These are phyloP conservation scores for Pelargonium citronellum DNA, from an alignment of 441 rosid species.

Conservation along the genomic window DNA sequence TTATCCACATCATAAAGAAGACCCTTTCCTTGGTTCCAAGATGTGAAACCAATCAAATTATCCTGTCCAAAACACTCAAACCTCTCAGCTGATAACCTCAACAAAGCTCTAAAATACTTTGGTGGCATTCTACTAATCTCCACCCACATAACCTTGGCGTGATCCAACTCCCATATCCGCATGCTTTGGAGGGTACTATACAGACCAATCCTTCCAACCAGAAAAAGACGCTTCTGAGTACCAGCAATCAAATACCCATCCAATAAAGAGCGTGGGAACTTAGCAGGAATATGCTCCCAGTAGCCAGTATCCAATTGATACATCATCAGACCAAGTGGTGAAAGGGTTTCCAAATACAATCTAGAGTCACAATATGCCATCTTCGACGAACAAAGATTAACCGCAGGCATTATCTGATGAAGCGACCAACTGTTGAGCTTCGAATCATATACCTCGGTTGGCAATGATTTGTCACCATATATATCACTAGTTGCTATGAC, in stretches of 20 bases:
- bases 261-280: constrained; percentile 78
- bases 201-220: constrained; percentile 87
- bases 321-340: constrained; percentile 93
- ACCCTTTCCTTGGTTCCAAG: constrained; percentile 88
- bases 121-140: constrained; percentile 94
- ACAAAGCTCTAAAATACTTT: constrained; percentile 69
- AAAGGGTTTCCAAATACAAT: constrained; percentile 82
- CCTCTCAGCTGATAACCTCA: constrained; percentile 86
- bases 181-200: constrained; percentile 85
- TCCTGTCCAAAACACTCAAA: constrained; percentile 97
- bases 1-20: constrained; percentile 79
- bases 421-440: constrained; percentile 61
- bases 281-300: constrained; percentile 93
- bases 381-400: constrained; percentile 90
- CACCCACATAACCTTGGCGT: constrained; percentile 64
- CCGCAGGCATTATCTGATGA: constrained; percentile 92
- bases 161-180: constrained; percentile 95
- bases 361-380: constrained; percentile 90
- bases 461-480: constrained; percentile 73
- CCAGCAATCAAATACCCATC: constrained; percentile 97
- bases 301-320: constrained; percentile 64
- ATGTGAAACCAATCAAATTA: constrained; percentile 81
- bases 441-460: constrained; percentile 91
- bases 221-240: constrained; percentile 71
- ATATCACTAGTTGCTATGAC: constrained; percentile 84